phyloP scores from a whole-genome alignment of 257 asterid species.

The Solanum etuberosum region DNA sequence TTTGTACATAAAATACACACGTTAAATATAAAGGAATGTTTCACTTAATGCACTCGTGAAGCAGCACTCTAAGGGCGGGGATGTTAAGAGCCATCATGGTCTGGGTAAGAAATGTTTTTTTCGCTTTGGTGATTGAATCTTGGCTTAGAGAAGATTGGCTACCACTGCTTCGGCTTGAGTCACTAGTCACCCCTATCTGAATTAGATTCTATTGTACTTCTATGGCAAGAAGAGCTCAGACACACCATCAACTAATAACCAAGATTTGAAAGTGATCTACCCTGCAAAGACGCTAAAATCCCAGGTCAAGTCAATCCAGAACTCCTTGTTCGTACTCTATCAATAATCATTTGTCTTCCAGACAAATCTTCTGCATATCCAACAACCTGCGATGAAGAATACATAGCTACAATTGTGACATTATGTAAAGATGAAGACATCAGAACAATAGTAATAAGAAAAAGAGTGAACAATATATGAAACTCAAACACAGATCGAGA shows the following conservation, averaged over 20 bases:
- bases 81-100: not conserved
- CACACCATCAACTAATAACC: not conserved
- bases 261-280: not conserved
- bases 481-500: not conserved
- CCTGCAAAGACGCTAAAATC: not conserved
- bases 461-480: not conserved
- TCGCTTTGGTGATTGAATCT: not conserved
- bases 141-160: not conserved
- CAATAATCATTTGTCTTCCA: slow-evolving; percentile 92
- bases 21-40: not conserved
- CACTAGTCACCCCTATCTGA: not conserved
- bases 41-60: not conserved
- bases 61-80: not conserved
- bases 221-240: not conserved
- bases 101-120: not conserved
- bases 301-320: slow-evolving; percentile 33
- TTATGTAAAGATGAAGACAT: not conserved
- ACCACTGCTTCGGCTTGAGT: not conserved
- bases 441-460: not conserved
- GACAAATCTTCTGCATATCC: slow-evolving; percentile 90
- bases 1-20: not conserved
- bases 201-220: not conserved
- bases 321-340: slow-evolving; percentile 70
- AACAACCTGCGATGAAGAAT: slow-evolving; percentile 48
- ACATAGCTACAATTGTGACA: not conserved